Conservation (phyloP, 306 rosid genomes). For the Begonia peltatifolia region DNA sequence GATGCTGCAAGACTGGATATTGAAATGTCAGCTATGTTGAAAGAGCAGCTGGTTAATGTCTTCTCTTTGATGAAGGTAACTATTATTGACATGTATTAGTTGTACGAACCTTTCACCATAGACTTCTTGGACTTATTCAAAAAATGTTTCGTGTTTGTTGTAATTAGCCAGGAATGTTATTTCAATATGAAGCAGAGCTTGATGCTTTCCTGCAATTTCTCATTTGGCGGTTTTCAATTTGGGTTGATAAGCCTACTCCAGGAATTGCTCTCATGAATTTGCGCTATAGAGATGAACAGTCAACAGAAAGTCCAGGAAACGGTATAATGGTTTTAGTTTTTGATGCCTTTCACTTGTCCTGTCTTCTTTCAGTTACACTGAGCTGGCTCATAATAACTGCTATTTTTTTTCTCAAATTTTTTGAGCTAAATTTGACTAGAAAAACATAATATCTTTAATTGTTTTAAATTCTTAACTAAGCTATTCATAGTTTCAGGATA, state of each 20-base stretch:
- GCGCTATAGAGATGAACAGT: constrained; percentile 90
- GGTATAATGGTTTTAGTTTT: constrained; percentile 27
- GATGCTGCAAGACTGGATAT: constrained; percentile 89
- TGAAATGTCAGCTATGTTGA: constrained; percentile 98
- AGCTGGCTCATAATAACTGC: too few species aligned
- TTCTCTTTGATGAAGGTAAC: constrained; percentile 89
- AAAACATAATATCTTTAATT: too few species aligned
- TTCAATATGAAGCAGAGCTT: constrained; percentile 94
- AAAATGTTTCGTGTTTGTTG: constrained; percentile 24
- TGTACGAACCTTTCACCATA: constrained; percentile 10
- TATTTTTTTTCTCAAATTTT: too few species aligned
- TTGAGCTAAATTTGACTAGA: too few species aligned
- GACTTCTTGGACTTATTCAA: constrained; percentile 11
- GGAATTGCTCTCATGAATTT: constrained; percentile 94
- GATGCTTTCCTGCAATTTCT: constrained; percentile 95
- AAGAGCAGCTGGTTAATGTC: constrained; percentile 91
- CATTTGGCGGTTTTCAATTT: constrained; percentile 92
- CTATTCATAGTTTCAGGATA: too few species aligned
- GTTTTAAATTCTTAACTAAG: too few species aligned
- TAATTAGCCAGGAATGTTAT: constrained; percentile 99
- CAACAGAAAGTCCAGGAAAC: constrained; percentile 55
- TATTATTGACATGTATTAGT: constrained; percentile 2
- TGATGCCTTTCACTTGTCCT: too few species aligned
- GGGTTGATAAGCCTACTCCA: constrained; percentile 98
- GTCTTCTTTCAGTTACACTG: too few species aligned